These are phyloP conservation scores for Pseudocohnilembus persalinus DNA, from an alignment of 169 alveolate genomes.

Conservation along the genomic window DNA sequence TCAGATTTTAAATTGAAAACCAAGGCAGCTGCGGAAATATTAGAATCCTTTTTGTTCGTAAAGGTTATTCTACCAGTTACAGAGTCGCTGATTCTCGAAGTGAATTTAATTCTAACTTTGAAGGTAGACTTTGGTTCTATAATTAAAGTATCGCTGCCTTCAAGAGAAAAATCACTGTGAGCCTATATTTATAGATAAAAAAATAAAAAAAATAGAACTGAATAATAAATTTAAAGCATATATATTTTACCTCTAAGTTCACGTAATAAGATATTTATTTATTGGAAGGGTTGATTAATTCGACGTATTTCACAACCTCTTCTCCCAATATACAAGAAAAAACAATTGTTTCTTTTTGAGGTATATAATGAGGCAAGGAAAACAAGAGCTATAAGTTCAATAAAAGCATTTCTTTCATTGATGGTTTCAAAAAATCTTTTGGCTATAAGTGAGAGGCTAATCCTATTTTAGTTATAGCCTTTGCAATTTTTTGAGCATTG, in stretches of 20 bases:
- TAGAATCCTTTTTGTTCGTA: constrained; percentile 72
- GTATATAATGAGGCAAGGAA: constrained; percentile 90
- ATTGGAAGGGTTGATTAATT: constrained; percentile 84
- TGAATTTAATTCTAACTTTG: constrained; percentile 78
- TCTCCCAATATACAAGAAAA: constrained; percentile 89
- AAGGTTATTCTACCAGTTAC: constrained; percentile 85
- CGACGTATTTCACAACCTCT: constrained; percentile 82
- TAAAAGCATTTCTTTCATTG: constrained; percentile 86
- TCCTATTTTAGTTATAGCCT: constrained; percentile 74
- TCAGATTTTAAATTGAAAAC: constrained; percentile 83
- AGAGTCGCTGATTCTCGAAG: constrained; percentile 72
- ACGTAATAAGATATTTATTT: constrained; percentile 84
- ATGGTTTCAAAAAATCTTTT: constrained; percentile 68
- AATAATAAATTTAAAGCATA: no score
- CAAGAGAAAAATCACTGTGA: constrained; percentile 69
- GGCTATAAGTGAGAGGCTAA: constrained; percentile 61
- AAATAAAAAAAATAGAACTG: no score
- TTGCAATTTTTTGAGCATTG: constrained; percentile 73
- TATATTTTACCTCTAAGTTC: constrained; percentile 74
- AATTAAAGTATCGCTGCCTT: constrained; percentile 59
- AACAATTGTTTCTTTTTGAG: constrained; percentile 81
- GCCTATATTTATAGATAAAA: not conserved
- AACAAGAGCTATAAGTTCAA: constrained; percentile 75
- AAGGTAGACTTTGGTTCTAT: constrained; percentile 79
- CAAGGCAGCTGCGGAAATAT: constrained; percentile 87